Conservation (phyloP, 1,284 basidiomycete genomes). For the Amylostereum areolatum region DNA sequence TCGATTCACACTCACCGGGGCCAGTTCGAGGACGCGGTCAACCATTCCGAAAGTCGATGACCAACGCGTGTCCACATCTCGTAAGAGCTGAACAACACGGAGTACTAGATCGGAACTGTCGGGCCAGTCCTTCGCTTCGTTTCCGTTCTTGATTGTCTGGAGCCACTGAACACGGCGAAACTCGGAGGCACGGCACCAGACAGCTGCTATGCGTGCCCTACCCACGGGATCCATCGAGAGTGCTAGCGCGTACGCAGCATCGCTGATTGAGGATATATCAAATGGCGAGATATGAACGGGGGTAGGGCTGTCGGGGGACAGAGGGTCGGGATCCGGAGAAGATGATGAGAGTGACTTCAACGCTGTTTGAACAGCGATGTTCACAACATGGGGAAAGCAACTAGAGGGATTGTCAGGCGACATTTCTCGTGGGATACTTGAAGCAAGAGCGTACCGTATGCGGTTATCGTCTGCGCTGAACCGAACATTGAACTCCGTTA, state of each 20-base stretch:
- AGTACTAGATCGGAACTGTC: constrained; percentile 1
- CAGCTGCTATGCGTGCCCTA: no score
- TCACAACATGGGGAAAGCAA: constrained; percentile 29
- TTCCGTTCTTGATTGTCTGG: constrained; percentile 15
- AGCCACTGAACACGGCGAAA: constrained; percentile 16
- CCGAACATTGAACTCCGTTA: constrained; percentile 12
- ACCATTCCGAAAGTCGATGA: constrained; percentile 25
- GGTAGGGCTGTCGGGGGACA: no score
- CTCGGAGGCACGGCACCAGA: neutral
- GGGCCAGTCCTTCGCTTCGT: constrained; percentile 9
- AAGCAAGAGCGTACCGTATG: constrained; percentile 13
- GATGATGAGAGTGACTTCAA: constrained; percentile 11
- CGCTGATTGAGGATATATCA: no score
- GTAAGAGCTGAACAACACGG: constrained; percentile 13
- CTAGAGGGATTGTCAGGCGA: constrained; percentile 12
- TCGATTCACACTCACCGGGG: constrained; percentile 16
- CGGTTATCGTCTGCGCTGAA: constrained; percentile 21
- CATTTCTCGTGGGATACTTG: neutral
- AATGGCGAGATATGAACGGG: no score
- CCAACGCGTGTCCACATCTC: constrained; percentile 23
- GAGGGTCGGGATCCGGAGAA: no score
- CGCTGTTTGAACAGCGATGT: constrained; percentile 23
- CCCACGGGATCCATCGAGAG: no score
- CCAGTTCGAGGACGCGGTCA: constrained; percentile 20
- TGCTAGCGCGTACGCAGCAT: no score